Percentiles rank a stretch among this genome's conserved stretches.
Conservation (phyloP, 2,329 filamentous ascomycete species). For the Epicoccum nigrum region DNA sequence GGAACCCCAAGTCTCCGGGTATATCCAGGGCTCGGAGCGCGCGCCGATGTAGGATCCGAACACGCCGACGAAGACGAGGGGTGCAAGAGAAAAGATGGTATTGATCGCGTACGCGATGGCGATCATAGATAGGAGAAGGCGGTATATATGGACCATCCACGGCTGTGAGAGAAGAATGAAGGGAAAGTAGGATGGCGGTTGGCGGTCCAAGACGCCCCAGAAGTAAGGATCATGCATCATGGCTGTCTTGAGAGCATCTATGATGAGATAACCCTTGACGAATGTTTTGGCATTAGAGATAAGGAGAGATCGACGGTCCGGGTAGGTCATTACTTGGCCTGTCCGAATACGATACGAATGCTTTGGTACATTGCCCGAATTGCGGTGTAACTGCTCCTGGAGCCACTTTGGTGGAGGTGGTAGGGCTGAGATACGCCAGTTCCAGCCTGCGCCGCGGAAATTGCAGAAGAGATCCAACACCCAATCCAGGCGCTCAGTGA, state of each 20-base stretch:
- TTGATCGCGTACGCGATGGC: constrained; percentile 67
- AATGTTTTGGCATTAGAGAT: constrained; percentile 48
- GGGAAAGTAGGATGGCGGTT: constrained; percentile 53
- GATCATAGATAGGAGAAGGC: constrained; percentile 61
- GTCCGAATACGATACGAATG: constrained; percentile 30
- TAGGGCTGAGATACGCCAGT: constrained; percentile 60
- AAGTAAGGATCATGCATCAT: constrained; percentile 84
- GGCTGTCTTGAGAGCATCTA: constrained; percentile 73
- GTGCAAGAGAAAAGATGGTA: constrained; percentile 64
- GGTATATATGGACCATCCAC: constrained; percentile 59
- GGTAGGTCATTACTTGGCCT: constrained; percentile 48
- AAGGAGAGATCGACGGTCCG: constrained; percentile 43
- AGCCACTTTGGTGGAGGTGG: constrained; percentile 52
- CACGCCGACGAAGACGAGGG: constrained; percentile 65
- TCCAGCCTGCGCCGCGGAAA: constrained; percentile 67
- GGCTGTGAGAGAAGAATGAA: constrained; percentile 51
- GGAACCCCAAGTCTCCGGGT: constrained; percentile 63
- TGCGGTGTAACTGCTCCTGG: constrained; percentile 45
- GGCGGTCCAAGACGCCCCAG: constrained; percentile 56
- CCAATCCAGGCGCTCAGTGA: constrained; percentile 64
- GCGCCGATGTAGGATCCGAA: constrained; percentile 66
- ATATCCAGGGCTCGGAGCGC: constrained; percentile 66
- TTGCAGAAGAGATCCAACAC: constrained; percentile 62
- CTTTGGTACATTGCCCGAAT: constrained; percentile 29
- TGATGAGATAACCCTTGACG: constrained; percentile 65